A percentile compares a stretch with the other conserved stretches of the same genome.
These are phyloP conservation scores for Babesia ovata DNA, from an alignment of 169 alveolate species.

Conservation along the genomic window DNA sequence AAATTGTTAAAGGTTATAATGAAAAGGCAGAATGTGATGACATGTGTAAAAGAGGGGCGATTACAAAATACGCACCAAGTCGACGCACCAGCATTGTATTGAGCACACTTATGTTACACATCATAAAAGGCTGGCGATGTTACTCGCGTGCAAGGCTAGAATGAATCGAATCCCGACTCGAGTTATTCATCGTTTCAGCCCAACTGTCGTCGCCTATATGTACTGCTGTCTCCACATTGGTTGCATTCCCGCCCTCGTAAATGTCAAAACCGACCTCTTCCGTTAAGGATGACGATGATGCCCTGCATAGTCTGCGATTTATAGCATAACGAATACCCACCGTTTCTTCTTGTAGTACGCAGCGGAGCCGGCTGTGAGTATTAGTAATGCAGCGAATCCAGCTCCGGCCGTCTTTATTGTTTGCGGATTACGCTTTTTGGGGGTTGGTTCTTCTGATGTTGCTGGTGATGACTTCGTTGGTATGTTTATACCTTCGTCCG, in stretches of 20 bases:
- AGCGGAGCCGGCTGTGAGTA: slow-evolving; percentile 30
- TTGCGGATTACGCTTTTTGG: no score
- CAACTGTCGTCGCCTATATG: slow-evolving; percentile 35
- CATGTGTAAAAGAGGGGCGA: no score
- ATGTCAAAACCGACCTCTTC: slow-evolving; percentile 44
- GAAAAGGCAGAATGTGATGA: no score
- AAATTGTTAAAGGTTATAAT: no score
- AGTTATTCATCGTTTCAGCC: slow-evolving; percentile 1
- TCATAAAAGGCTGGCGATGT: no score
- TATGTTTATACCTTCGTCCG: no score
- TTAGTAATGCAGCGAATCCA: slow-evolving; percentile 23
- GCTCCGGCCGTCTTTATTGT: slow-evolving; percentile 35
- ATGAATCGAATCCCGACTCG: not conserved
- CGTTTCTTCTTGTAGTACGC: slow-evolving; percentile 11
- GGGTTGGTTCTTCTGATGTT: no score
- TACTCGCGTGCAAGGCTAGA: not conserved
- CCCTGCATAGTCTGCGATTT: not conserved
- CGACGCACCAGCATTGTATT: no score
- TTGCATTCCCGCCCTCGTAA: not conserved
- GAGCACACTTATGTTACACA: no score
- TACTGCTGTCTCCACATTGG: slow-evolving; percentile 44
- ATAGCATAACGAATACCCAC: not conserved
- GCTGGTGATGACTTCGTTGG: no score
- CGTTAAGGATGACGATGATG: not conserved
- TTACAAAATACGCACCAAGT: no score